Evolutionary conservation across 1,284 basidiomycete species (phyloP), one percentile per base, ranked within the genome.

Genomic region (Rhodotorula glutinis): DNA sequence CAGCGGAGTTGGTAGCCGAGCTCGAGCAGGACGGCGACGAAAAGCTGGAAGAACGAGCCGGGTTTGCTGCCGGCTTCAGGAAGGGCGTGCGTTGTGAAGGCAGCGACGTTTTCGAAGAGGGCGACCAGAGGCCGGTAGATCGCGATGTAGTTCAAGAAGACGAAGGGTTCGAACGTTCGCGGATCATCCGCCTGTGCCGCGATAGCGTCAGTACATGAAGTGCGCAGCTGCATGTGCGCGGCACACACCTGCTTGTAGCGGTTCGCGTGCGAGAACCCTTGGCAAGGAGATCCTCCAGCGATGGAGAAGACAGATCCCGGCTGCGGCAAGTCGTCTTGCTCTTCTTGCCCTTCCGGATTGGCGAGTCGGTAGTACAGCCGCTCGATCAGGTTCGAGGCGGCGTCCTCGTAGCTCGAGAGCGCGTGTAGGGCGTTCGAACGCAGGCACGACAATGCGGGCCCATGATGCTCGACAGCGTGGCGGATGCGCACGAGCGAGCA

Each of bases 71-170:
- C 64, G 0, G 16, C n/a, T 4, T 5, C 1, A 4, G 65, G 65
- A 4, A 66, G 27, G 1, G 65, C 43, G 40, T 62, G 60, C 33
- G 47, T 23, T 10, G 21, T 38, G 33, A 66, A 66, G 2, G 51
- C 54, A 3, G 60, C 60, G 4, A 66, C 65, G 16, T 66, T 66
- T 53, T 66, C 57, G 29, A 56, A 62, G n/a, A 53, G 19, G n/a
- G 23, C 43, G 44, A 25, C 1, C 21, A 57, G 16, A 0, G 62
- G 62, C 3, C 55, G 62, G 30, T 40, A 17, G 38, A 57, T 23
- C n/a, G 49, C 40, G 40, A 49, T n/a, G 11, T 25, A 19, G 2
- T 25, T 14, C 2, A 56, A 23, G n/a, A 41, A 55, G 27, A 66
- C 65, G 53, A 66, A 62, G 2, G 65, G 65, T 16, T 66, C 65